Base-by-base conservation (phyloP, 495 filamentous ascomycete genomes). In the Astrothelium subdiscretum region DNA sequence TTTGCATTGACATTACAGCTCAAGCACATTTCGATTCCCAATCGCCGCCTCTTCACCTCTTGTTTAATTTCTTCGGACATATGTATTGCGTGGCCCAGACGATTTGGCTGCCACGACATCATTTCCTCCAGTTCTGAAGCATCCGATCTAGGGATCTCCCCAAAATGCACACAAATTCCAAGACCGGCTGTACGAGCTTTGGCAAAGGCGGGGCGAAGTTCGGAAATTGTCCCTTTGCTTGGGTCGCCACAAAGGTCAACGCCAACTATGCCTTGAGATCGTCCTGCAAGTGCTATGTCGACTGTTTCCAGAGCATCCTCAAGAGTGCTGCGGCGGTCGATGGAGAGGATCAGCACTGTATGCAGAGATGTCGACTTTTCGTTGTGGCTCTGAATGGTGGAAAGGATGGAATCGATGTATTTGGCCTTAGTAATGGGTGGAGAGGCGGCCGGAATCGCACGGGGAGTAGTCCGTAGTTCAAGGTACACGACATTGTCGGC, bases 181-280 rank as follows among this genome's bases (percentile, higher is more conserved):
- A 94, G 70, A 0, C 79, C 80, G 29, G 75, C 64, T 0, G 70
- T 63, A 62, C 79, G 77, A 5, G 87, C 88, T 32, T 73, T 71
- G 1, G 68, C 66, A 59, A 92, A 86, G 1, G 83, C 79, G 8
- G 77, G 76, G 2, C 73, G 67, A 67, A 87, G 87, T 1, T 77
- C 68, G 0, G 76, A 72, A 54, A 90, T 77, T 32, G 85, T 79
- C 13, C 84, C 83, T 61, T 78, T 79, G 10, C 77, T 74, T 18
- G 90, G 89, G 67, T 95, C 83, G 5, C 90, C 89, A 73, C 89
- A 92, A 13, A 95, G 78, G 71, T 95, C 90, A 51, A 95, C 69
- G 32, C 86, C 90, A 0, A 94, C 87, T 51, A 94, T 82, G 38
- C 85, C 83, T 31, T 72, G 71, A 38, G 58, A 31, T 3, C 71